Evolutionary conservation across 306 rosid species (phyloP).

Genomic region (Sindora glabra): DNA sequence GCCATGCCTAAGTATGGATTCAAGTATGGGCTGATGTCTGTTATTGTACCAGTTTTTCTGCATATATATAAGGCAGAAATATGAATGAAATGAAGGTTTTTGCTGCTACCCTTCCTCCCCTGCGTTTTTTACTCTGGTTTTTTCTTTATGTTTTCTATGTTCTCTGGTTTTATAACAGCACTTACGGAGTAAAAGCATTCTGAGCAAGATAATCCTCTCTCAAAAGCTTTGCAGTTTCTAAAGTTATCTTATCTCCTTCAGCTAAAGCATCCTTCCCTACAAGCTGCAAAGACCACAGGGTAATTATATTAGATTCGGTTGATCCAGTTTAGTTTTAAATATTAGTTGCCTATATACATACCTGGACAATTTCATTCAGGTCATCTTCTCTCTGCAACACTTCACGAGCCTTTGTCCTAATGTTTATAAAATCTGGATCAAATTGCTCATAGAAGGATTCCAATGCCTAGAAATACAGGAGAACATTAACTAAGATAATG

Average conservation of each 20-base stretch:
- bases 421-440: conserved; percentile 93
- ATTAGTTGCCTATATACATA: conserved; percentile 19
- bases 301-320: background rate
- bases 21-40: no score
- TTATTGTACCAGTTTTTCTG: no score
- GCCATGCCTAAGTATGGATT: no score
- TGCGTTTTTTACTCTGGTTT: no score
- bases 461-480: conserved; percentile 55
- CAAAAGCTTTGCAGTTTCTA: conserved; percentile 98
- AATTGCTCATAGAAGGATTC: conserved; percentile 91
- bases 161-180: no score
- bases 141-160: no score
- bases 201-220: conserved; percentile 99
- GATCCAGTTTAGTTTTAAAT: background rate
- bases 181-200: conserved; percentile 98
- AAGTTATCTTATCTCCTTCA: conserved; percentile 92
- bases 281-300: conserved; percentile 51
- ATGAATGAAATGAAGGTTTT: no score
- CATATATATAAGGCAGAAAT: no score
- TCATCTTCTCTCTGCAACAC: conserved; percentile 97
- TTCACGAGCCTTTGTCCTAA: conserved; percentile 98
- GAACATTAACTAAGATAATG: background rate
- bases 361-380: conserved; percentile 97
- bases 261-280: conserved; percentile 99
- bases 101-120: no score